Evolutionary conservation across 1,284 basidiomycete species (phyloP), one percentile per base, ranked within the genome.

Genomic region (Leccinum pachyderme): DNA sequence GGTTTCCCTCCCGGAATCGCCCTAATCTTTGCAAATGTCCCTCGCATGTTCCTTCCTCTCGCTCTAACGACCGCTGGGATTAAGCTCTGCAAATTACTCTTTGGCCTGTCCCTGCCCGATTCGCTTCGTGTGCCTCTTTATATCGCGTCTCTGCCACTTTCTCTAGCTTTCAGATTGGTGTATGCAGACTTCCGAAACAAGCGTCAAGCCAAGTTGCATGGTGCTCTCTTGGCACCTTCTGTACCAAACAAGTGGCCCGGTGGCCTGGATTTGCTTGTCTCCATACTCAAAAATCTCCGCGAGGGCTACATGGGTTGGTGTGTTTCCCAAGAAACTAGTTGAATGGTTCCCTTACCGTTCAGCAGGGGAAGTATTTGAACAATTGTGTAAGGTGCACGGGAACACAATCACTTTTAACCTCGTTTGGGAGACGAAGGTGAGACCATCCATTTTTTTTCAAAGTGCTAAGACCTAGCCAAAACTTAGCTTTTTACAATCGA

Each of bases 271-370:
- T 59, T 66, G 2, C 55, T 77, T 0, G 31, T 68, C 7, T 18
- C 52, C 4, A 59, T 47, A 5, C 22, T 69, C 7, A 48, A 43
- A 5, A 68, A 69, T 48, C 56, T 69, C 31, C 64, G 61, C 9
- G 48, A 48, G n/a, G 71, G 69, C 3, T 75, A 73, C 60, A 64
- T 74, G 39, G 75, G 74, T 72, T 44, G 25, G 67, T 53, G 7
- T 4, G 8, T 12, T 15, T n/a, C 44, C 18, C 29, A 57, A 47
- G 11, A 41, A n/a, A 9, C n/a, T 24, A 8, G 25, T 28, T 18
- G 7, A 15, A 53, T 32, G 9, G 7, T 43, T 39, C 6, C 13
- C 51, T 54, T 32, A 62, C 44, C 7, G 13, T 50, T 27, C 9
- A 18, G 12, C 53, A 75, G 73, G 71, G 5, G 72, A 74, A 22